These are phyloP conservation scores for Platanthera guangdongensis DNA, from an alignment of 106 monocot genomes.

Conservation along the genomic window DNA sequence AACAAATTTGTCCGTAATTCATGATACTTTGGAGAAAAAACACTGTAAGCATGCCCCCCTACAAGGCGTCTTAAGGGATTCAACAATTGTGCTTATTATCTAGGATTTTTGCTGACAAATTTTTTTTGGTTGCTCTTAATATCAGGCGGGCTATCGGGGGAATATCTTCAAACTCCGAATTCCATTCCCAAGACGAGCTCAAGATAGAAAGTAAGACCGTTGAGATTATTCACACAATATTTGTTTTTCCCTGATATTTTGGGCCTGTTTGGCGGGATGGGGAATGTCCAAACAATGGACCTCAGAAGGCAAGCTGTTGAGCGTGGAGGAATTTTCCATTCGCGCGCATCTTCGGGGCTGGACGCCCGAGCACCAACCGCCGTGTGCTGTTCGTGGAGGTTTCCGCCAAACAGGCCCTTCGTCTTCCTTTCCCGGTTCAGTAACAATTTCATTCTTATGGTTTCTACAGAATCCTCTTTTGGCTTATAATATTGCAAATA, in stretches of 20 bases:
- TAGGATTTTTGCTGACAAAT: neutral
- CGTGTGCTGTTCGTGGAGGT: neutral
- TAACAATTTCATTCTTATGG: neutral
- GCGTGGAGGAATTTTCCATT: too few relatives aligned
- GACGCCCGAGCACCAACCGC: too few relatives aligned
- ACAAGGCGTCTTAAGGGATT: too few relatives aligned
- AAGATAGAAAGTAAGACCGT: conserved; percentile 70
- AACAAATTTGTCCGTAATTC: too few relatives aligned
- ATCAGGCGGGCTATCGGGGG: conserved; percentile 67
- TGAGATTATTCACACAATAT: neutral
- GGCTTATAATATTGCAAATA: neutral
- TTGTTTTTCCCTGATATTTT: neutral
- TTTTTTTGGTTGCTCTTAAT: neutral
- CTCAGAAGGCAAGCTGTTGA: too few relatives aligned
- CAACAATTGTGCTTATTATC: too few relatives aligned
- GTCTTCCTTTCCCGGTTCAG: neutral
- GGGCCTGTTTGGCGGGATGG: too few relatives aligned
- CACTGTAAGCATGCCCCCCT: too few relatives aligned
- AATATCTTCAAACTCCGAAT: conserved; percentile 70
- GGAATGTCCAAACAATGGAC: too few relatives aligned
- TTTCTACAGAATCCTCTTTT: neutral
- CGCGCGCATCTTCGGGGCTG: too few relatives aligned
- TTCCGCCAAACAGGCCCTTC: neutral
- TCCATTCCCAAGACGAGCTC: conserved; percentile 81
- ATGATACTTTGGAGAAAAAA: too few relatives aligned